Evolutionary conservation across 345 rosid genomes (phyloP).

Genomic region (Geranium brycei): DNA sequence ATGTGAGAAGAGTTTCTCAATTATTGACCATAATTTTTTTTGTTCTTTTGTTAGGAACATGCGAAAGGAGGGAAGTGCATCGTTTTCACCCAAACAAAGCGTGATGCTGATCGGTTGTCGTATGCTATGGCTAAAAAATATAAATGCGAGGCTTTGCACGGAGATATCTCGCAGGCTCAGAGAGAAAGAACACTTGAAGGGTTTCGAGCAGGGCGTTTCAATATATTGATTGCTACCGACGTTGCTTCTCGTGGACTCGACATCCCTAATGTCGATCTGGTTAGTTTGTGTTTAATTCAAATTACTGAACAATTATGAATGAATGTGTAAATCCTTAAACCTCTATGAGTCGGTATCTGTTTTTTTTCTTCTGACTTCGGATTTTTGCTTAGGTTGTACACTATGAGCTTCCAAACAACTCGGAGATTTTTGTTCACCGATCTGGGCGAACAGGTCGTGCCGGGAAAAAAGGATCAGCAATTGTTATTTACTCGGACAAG

Average conservation of each 20-base stretch:
- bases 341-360: background rate
- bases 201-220: constrained; percentile 67
- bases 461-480: constrained; percentile 73
- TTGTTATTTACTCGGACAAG: constrained; percentile 47
- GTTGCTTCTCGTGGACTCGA: constrained; percentile 99
- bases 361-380: background rate
- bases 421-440: constrained; percentile 84
- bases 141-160: constrained; percentile 86
- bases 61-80: constrained; percentile 95
- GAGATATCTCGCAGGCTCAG: constrained; percentile 81
- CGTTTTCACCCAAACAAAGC: constrained; percentile 87
- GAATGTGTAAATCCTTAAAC: too few species aligned
- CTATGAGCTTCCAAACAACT: constrained; percentile 61
- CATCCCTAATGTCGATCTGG: constrained; percentile 93
- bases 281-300: constrained; percentile 20
- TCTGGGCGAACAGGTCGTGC: constrained; percentile 90
- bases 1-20: too few species aligned
- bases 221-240: constrained; percentile 91
- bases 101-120: constrained; percentile 84
- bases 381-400: constrained; percentile 39
- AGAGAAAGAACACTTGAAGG: constrained; percentile 87
- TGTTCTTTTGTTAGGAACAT: constrained; percentile 41
- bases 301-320: background rate
- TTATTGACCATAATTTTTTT: too few species aligned
- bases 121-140: constrained; percentile 53